Percentiles rank a stretch among this genome's conserved stretches.
Conservation (phyloP, 306 rosid genomes). For the Inga laurina region DNA sequence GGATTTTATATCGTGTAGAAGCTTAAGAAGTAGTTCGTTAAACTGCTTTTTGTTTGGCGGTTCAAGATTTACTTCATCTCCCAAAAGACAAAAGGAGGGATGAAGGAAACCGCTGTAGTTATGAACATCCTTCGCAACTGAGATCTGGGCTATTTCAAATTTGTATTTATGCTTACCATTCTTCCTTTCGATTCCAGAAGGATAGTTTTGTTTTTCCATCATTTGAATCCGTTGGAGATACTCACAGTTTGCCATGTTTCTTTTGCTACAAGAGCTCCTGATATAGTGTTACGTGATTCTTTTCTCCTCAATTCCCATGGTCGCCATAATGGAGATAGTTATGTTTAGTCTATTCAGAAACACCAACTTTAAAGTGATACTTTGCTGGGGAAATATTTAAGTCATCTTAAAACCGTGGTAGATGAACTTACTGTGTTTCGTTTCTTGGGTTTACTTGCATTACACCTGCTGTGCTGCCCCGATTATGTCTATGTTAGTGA, state of each 20-base stretch:
- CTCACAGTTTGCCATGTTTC: conserved; percentile 1
- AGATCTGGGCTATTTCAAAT: conserved; percentile 42
- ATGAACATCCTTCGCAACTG: conserved; percentile 20
- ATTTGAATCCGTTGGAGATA: conserved; percentile 14
- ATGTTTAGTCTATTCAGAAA: conserved; percentile 8
- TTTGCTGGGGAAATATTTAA: conserved; percentile 5
- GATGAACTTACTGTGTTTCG: conserved; percentile 18
- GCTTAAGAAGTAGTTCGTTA: conserved; percentile 33
- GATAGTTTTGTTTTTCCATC: background rate
- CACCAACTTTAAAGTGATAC: background rate
- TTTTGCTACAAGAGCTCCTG: background rate
- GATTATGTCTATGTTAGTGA: conserved; percentile 21
- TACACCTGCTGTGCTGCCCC: conserved; percentile 16
- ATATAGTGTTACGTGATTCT: background rate
- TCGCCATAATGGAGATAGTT: conserved; percentile 19
- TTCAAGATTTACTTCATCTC: conserved; percentile 24
- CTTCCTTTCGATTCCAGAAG: conserved; percentile 7
- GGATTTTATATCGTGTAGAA: conserved; percentile 24
- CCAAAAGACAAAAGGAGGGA: background rate
- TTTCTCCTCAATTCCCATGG: background rate
- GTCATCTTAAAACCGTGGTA: conserved; percentile 11
- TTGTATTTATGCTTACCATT: background rate
- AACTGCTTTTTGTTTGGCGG: conserved; percentile 23
- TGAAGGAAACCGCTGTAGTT: background rate
- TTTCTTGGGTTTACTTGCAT: conserved; percentile 18